Percentiles rank a stretch among this genome's conserved stretches.
phyloP scores from a whole-genome alignment of 768 basidiomycete genomes.

The Rhodotorula babjevae region DNA sequence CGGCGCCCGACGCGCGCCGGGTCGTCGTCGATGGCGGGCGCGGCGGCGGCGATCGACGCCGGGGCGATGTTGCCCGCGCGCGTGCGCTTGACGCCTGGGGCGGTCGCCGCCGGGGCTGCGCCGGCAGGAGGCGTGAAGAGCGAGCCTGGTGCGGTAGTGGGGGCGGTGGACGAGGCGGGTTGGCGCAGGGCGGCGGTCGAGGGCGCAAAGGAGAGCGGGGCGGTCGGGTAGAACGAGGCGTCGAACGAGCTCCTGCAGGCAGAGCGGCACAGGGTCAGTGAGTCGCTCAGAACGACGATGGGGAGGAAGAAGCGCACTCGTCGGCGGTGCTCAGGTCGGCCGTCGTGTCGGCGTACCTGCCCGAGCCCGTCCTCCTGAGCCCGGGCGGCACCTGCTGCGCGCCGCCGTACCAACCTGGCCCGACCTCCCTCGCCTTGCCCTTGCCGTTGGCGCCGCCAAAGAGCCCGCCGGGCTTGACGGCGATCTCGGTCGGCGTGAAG shows the following conservation, averaged over 20 bases:
- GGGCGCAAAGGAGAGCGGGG: slow-evolving; percentile 6
- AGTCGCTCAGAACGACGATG: background rate
- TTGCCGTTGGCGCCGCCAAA: background rate
- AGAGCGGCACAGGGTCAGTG: background rate
- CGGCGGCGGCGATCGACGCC: background rate
- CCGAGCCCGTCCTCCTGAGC: slow-evolving; percentile 7
- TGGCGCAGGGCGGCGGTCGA: background rate
- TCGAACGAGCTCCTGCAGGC: slow-evolving; percentile 19
- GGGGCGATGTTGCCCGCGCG: slow-evolving; percentile 26
- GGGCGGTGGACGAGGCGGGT: background rate
- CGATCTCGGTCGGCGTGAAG: slow-evolving; percentile 15
- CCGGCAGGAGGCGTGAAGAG: slow-evolving; percentile 30
- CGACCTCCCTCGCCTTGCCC: slow-evolving; percentile 8
- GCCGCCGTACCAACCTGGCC: background rate
- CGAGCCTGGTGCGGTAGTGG: too few species aligned
- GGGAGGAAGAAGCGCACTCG: slow-evolving; percentile 5
- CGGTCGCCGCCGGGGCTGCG: slow-evolving; percentile 13
- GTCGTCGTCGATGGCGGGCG: background rate
- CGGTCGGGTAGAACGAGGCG: slow-evolving; percentile 30
- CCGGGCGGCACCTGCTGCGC: background rate
- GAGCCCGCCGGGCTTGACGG: slow-evolving; percentile 4
- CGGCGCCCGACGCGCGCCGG: background rate
- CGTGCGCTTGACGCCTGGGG: slow-evolving; percentile 34
- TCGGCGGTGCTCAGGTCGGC: slow-evolving; percentile 21
- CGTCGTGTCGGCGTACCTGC: background rate